These are phyloP conservation scores for Colletotrichum agaves DNA, from an alignment of 2,329 filamentous ascomycete species.

Conservation along the genomic window DNA sequence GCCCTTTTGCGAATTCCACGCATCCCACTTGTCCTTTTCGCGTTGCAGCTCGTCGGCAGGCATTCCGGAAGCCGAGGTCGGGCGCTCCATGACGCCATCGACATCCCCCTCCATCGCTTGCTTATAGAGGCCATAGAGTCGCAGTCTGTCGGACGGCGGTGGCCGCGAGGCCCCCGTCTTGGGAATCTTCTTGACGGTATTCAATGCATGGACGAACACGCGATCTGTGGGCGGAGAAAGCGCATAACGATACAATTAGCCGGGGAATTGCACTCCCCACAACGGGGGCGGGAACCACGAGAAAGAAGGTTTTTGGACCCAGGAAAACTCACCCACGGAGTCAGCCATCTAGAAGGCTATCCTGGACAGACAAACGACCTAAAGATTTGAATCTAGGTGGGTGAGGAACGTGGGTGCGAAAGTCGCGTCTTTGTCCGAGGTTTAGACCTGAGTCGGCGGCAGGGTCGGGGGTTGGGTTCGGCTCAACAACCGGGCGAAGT, in stretches of 20 bases:
- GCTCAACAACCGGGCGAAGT: constrained; percentile 25
- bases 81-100: constrained; percentile 90
- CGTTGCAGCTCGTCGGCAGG: constrained; percentile 65
- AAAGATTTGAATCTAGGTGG: not conserved
- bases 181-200: constrained; percentile 97
- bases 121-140: constrained; percentile 98
- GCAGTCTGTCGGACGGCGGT: constrained; percentile 84
- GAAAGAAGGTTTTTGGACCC: constrained; percentile 29
- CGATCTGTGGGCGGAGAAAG: constrained; percentile 71
- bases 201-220: constrained; percentile 98
- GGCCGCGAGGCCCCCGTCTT: constrained; percentile 92
- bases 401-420: constrained; percentile 7
- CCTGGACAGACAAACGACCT: constrained; percentile 8
- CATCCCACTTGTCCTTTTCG: constrained; percentile 84
- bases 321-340: constrained; percentile 50
- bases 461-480: constrained; percentile 27
- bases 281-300: constrained; percentile 25
- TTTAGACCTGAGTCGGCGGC: constrained; percentile 23
- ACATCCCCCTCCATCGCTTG: constrained; percentile 99
- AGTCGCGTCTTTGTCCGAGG: constrained; percentile 27
- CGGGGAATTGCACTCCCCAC: constrained; percentile 40
- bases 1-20: constrained; percentile 90
- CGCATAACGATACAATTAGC: constrained; percentile 35
- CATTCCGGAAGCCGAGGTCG: constrained; percentile 62
- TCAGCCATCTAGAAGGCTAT: constrained; percentile 48